A percentile compares a stretch with the other conserved stretches of the same genome.
Conservation (phyloP, 139 green algal species). For the Raphidocelis subcapitata region DNA sequence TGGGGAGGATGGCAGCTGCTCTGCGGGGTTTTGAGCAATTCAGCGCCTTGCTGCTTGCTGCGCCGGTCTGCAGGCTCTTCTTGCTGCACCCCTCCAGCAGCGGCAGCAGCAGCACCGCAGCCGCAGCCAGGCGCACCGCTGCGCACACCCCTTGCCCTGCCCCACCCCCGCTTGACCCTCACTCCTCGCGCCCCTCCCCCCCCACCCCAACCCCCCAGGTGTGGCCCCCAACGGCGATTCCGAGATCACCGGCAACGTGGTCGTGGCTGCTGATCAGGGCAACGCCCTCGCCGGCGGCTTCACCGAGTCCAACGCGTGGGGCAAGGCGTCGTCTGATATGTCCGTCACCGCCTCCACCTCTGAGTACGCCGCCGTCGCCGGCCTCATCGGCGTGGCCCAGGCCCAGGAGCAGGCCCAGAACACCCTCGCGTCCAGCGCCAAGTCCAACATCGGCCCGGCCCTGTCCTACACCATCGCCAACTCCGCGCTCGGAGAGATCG, state of each 20-base stretch:
- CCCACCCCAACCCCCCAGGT: no score
- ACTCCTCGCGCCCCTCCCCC: no score
- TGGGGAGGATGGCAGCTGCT: no score
- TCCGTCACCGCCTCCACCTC: neutral
- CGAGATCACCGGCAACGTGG: constrained; percentile 4
- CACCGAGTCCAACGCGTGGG: constrained; percentile 15
- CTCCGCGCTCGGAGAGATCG: neutral
- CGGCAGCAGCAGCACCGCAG: no score
- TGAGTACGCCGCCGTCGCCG: constrained; percentile 13
- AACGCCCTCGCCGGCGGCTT: constrained; percentile 12
- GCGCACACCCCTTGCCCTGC: no score
- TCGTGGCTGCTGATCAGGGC: constrained; percentile 9
- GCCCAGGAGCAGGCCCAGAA: neutral
- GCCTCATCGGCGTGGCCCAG: constrained; percentile 12
- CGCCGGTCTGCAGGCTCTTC: no score
- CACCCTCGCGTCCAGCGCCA: neutral
- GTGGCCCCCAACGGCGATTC: constrained; percentile 18
- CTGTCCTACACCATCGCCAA: constrained; percentile 15
- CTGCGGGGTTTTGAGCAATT: no score
- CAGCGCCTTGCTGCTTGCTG: no score
- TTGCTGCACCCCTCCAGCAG: no score
- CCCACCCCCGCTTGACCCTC: no score
- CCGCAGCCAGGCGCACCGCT: no score
- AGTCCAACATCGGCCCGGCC: constrained; percentile 1
- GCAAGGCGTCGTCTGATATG: neutral